Base-by-base conservation (phyloP, 352 stramenopile genomes). In the Pythium aquatile region DNA sequence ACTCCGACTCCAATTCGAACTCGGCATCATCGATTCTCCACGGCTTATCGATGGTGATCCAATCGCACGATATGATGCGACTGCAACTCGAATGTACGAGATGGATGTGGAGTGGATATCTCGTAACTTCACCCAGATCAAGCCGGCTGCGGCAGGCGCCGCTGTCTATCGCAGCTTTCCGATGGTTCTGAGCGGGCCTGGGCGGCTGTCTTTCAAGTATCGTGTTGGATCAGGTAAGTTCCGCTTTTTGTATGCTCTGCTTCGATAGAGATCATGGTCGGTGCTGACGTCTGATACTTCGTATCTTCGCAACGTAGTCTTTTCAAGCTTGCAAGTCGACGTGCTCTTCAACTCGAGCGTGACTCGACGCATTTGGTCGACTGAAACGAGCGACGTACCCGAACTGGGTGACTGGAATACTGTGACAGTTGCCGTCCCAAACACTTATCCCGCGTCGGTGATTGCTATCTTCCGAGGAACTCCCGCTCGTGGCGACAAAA, bases 391-490 rank as follows among this genome's bases (percentile, higher is more conserved):
- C 26, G 26, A 48, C 16, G 47, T 37, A 26, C 39, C 35, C n/a
- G 51, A 58, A 17, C 51, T 60, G 30, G 66, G 55, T 0, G 40
- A 70, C 24, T 89, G 80, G 80, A 81, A 68, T 37, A 26, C 51
- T 42, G 75, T 58, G 5, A 54, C 63, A 1, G 16, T 61, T 3
- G 28, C 53, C 9, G 60, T 89, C n/a, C 1, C 62, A 0, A 46
- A 78, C 14, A 28, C 40, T 1, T 73, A 68, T 14, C 51, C 57
- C 2, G 58, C 68, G 28, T 74, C 46, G 17, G 63, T 65, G 10
- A 63, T 77, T 37, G 61, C 87, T 13, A 14, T 74, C 4, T 87
- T 89, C 53, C 63, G 33, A 61, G 80, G 66, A 2, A 54, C 71
- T 0, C 55, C 57, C 3, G 53, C 65, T 0, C n/a, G 48, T 5